Percentiles rank a stretch among this genome's conserved stretches.
phyloP scores from a whole-genome alignment of 192 early-diverging fungal genomes.

The Coemansia sp. region DNA sequence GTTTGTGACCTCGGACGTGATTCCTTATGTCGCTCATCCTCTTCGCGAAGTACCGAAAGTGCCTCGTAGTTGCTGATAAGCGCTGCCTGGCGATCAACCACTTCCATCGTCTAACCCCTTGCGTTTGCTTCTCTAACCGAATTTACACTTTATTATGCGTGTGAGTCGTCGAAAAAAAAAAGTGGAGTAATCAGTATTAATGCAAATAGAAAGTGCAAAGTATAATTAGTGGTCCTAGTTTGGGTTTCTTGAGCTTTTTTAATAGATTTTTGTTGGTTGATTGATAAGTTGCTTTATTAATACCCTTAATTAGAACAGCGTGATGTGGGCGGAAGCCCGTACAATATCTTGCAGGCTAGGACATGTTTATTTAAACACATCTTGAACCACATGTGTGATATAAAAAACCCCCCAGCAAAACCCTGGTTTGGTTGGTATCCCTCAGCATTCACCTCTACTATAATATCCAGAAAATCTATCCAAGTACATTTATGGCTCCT shows the following conservation, averaged over 20 bases:
- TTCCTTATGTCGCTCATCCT: conserved; percentile 38
- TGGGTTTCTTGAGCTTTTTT: too few relatives aligned
- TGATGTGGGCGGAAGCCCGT: too few relatives aligned
- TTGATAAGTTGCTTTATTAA: too few relatives aligned
- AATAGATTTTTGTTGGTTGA: too few relatives aligned
- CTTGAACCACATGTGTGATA: too few relatives aligned
- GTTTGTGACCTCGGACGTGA: conserved; percentile 30
- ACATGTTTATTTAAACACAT: too few relatives aligned
- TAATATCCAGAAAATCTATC: neutral
- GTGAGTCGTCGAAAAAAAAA: neutral
- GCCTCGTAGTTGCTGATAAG: conserved; percentile 72
- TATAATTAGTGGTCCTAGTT: too few relatives aligned
- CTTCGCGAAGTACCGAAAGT: conserved; percentile 60
- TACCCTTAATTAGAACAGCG: too few relatives aligned
- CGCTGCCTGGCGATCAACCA: conserved; percentile 61
- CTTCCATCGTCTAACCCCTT: conserved; percentile 53
- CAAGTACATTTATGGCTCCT: neutral
- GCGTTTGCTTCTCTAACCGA: neutral
- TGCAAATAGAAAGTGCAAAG: too few relatives aligned
- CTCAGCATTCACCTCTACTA: neutral
- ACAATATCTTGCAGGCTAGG: too few relatives aligned
- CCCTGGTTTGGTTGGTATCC: neutral
- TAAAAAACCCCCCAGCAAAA: too few relatives aligned
- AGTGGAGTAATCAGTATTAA: neutral
- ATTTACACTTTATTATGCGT: neutral